These are phyloP conservation scores for Chaetomium globosum DNA, from an alignment of 2,329 filamentous ascomycete species.

Conservation along the genomic window DNA sequence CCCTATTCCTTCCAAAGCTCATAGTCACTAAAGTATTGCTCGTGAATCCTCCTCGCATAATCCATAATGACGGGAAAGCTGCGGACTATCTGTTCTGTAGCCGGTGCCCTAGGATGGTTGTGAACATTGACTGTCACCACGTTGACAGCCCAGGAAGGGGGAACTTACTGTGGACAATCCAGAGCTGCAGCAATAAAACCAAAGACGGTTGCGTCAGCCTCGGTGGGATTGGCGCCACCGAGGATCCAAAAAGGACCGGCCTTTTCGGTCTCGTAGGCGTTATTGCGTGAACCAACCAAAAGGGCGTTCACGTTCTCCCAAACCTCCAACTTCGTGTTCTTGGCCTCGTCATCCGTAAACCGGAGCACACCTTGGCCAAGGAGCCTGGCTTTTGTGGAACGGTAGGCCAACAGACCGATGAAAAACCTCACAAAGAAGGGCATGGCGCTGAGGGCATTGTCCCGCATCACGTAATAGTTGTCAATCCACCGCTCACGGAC, in stretches of 20 bases:
- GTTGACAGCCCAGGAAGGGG: neutral
- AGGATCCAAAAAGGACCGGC: slow-evolving; percentile 59
- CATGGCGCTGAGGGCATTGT: slow-evolving; percentile 51
- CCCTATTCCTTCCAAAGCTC: slow-evolving; percentile 41
- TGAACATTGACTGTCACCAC: neutral
- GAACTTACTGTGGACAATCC: slow-evolving; percentile 56
- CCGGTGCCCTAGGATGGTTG: slow-evolving; percentile 47
- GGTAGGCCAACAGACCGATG: slow-evolving; percentile 55
- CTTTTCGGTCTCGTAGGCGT: slow-evolving; percentile 11
- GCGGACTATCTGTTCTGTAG: slow-evolving; percentile 49
- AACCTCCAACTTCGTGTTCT: slow-evolving; percentile 50
- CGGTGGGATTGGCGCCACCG: slow-evolving; percentile 56
- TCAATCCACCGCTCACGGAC: slow-evolving; percentile 59
- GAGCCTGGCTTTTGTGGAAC: slow-evolving; percentile 48
- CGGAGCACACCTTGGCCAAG: slow-evolving; percentile 60
- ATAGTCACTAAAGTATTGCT: slow-evolving; percentile 61
- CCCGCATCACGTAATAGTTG: slow-evolving; percentile 63
- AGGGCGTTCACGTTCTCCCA: slow-evolving; percentile 57
- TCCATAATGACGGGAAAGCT: slow-evolving; percentile 54
- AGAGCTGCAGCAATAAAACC: slow-evolving; percentile 59
- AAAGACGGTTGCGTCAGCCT: slow-evolving; percentile 60
- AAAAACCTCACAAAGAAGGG: slow-evolving; percentile 56
- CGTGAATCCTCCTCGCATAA: slow-evolving; percentile 60
- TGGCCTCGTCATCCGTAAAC: slow-evolving; percentile 54
- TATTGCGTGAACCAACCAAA: slow-evolving; percentile 44